Base-by-base conservation (phyloP, 2,329 filamentous ascomycete genomes). In the Colletotrichum filicis region DNA sequence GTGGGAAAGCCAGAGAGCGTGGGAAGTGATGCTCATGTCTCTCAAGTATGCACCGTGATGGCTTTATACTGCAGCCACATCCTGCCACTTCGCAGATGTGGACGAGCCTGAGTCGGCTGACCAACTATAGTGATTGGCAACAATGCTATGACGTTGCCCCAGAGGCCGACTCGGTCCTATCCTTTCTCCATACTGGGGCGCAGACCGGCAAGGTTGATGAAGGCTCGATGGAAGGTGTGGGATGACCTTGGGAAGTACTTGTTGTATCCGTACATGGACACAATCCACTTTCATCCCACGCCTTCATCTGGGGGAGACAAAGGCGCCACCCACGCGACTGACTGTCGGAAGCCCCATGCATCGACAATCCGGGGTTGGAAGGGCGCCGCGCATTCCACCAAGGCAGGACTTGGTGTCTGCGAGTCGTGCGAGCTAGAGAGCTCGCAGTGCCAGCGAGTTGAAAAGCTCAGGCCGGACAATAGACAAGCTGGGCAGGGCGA, bases 141-240 rank as follows among this genome's bases (percentile, higher is more conserved):
- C 46, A 60, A 55, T 65, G 49, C 42, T 49, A 73, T 73, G 70
- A 70, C 70, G 70, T 70, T 70, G 46, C 53, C 70, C 70, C 66
- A 73, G 70, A 42, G 26, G 42, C 60, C 55, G 60, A 9, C 69
- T 73, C 70, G 70, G 70, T 65, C 70, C 46, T 70, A 70, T 46
- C 59, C 52, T 37, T n/a, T 63, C 69, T 73, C 37, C 66, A 56
- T 28, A 24, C 70, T 49, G 66, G 66, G 70, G 70, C 66, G 70
- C 60, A 59, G 65, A 30, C 64, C 49, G 22, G 70, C 66, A 69
- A 64, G 58, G 7, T 58, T 30, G 7, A 53, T 4, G 19, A 19
- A 57, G 60, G 53, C 53, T 46, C 16, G 16, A 56, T 56, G 49
- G 22, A 52, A 65, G 66, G 55, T 55, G 66, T 73, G 66, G 70